These are phyloP conservation scores for Phytophthora brassicae DNA, from an alignment of 352 stramenopile species.

Conservation along the genomic window DNA sequence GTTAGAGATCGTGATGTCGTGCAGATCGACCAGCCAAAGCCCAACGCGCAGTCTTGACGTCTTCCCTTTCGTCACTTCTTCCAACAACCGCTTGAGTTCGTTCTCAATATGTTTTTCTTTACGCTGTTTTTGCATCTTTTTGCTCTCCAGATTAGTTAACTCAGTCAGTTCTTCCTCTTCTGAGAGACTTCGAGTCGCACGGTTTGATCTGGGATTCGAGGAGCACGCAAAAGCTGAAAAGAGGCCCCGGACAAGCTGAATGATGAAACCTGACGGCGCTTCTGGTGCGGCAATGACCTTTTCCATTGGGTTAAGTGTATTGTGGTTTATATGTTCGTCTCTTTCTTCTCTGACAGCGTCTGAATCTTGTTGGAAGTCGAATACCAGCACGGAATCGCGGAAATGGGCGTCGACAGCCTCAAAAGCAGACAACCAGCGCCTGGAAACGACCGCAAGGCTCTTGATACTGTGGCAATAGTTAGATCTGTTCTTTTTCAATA, in stretches of 20 bases:
- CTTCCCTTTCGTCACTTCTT: not conserved
- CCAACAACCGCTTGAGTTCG: constrained; percentile 13
- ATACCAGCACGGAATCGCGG: constrained; percentile 9
- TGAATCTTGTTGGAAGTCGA: constrained; percentile 13
- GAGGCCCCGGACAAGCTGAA: not conserved
- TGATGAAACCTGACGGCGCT: constrained; percentile 1
- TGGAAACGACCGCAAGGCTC: constrained; percentile 8
- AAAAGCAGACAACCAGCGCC: constrained; percentile 11
- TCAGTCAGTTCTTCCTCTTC: not conserved
- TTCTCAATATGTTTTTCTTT: constrained; percentile 6
- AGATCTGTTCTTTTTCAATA: not conserved
- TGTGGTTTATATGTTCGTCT: not conserved
- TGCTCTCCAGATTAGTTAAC: not conserved
- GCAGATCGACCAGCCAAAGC: constrained; percentile 12
- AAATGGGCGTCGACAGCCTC: constrained; percentile 10
- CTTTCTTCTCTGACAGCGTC: not conserved
- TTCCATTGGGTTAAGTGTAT: not conserved
- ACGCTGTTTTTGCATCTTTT: not conserved
- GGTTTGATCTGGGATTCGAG: not conserved
- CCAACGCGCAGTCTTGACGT: not conserved
- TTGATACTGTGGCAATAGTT: not conserved
- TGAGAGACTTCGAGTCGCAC: not conserved
- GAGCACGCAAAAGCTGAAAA: constrained; percentile 7
- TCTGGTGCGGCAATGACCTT: not conserved
- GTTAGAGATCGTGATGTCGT: constrained; percentile 3